Evolutionary conservation across 2,329 filamentous ascomycete species (phyloP), one percentile per base, ranked within the genome.

Genomic region (Exophiala bonariae): DNA sequence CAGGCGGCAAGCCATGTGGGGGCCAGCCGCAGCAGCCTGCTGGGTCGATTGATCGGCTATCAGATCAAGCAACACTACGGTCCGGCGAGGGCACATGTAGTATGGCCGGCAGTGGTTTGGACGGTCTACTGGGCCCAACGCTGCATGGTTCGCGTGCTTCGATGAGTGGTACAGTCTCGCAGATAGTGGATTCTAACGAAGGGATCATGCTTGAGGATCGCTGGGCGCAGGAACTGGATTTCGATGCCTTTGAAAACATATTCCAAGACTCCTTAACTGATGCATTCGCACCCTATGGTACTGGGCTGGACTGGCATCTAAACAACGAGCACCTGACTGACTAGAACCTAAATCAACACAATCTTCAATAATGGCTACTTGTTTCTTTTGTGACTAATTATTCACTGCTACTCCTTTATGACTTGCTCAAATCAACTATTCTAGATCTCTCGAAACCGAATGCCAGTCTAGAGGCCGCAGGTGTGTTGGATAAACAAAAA

Each of bases 331-430:
- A 38, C 22, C 36, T 14, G 36, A 38, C 36, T n/a, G n/a, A n/a
- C n/a, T n/a, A n/a, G n/a, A n/a, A n/a, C n/a, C n/a, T n/a, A n/a
- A n/a, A n/a, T 38, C 36, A 13, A 38, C 36, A 38, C 36, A 38
- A 18, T 19, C 36, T 38, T 38, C 16, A 38, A 20, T 22, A 38
- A 38, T 38, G 36, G 22, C 36, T 38, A 38, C 36, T 38, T 38
- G 17, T 38, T 20, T 19, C 17, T 38, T 22, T 20, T 7, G 36
- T 38, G 36, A 38, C 36, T 38, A 19, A 22, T 18, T 19, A n/a
- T 38, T 38, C 36, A 38, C 36, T 38, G 36, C 36, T 38, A n/a
- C 22, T 38, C 36, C 36, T 38, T 38, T 19, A 38, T 38, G 36
- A 38, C 13, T 38, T 38, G 36, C 36, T 38, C 36, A 38, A 38